Conservation (phyloP, 2,329 filamentous ascomycete species). For the Madurella mycetomatis region DNA sequence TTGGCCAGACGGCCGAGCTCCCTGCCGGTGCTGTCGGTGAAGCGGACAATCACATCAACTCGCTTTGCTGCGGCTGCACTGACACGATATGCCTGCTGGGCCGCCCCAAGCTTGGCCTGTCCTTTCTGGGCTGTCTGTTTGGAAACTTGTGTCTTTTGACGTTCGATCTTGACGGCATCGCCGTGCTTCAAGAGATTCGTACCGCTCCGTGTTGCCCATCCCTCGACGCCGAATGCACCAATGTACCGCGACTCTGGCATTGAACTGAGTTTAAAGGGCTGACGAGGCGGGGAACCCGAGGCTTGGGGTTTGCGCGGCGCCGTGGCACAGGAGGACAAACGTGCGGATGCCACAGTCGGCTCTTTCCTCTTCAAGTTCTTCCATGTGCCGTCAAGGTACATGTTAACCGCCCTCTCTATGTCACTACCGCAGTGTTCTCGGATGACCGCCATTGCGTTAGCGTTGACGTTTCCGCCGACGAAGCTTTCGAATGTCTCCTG, state of each 20-base stretch:
- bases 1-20: conserved; percentile 86
- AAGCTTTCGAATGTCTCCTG: conserved; percentile 55
- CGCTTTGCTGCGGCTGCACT: conserved; percentile 57
- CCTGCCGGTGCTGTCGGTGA: conserved; percentile 71
- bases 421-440: conserved; percentile 52
- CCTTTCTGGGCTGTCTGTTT: conserved; percentile 42
- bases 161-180: conserved; percentile 80
- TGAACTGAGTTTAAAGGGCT: conserved; percentile 12
- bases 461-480: conserved; percentile 52
- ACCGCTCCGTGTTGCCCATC: conserved; percentile 87
- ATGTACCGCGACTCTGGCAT: conserved; percentile 62
- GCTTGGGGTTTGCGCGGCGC: background rate
- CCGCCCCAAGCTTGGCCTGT: conserved; percentile 38
- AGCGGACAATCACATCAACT: conserved; percentile 84
- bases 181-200: conserved; percentile 70
- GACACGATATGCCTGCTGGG: conserved; percentile 33
- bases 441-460: conserved; percentile 46
- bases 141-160: conserved; percentile 67
- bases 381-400: conserved; percentile 68
- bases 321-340: background rate
- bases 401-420: conserved; percentile 61
- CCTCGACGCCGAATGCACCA: conserved; percentile 85
- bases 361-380: conserved; percentile 39
- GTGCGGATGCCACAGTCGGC: background rate
- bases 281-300: conserved; percentile 5